Conservation (phyloP, 768 basidiomycete species). For the Phaffia tasmanica region DNA sequence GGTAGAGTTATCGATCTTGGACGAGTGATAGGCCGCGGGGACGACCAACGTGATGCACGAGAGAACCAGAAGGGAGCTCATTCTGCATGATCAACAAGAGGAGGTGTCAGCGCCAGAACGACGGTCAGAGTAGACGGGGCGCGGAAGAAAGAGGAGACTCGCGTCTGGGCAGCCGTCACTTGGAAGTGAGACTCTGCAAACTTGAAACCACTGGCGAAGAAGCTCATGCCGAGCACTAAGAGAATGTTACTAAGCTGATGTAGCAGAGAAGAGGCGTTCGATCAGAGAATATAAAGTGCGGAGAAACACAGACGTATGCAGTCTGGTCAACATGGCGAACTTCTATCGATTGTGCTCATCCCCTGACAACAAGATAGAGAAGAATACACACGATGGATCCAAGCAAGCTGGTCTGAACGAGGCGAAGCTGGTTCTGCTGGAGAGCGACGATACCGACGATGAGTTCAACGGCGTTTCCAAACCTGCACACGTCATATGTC, state of each 20-base stretch:
- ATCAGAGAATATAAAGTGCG: neutral
- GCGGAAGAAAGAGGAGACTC: slow-evolving; percentile 35
- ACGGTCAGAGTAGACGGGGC: neutral
- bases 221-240: slow-evolving; percentile 39
- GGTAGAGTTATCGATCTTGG: neutral
- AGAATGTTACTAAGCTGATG: neutral
- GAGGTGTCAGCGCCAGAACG: neutral
- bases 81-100: neutral
- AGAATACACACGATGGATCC: slow-evolving; percentile 63
- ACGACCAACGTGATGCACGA: slow-evolving; percentile 81
- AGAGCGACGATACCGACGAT: slow-evolving; percentile 81
- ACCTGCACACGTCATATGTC: neutral
- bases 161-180: slow-evolving; percentile 78
- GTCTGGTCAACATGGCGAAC: neutral
- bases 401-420: slow-evolving; percentile 87
- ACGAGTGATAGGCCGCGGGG: slow-evolving; percentile 63
- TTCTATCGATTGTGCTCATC: neutral
- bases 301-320: neutral
- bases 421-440: slow-evolving; percentile 62
- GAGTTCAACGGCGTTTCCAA: slow-evolving; percentile 38
- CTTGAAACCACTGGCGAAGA: slow-evolving; percentile 69
- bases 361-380: neutral
- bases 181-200: slow-evolving; percentile 62
- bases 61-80: slow-evolving; percentile 62
- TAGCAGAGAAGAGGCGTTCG: neutral